Evolutionary conservation across 2,329 filamentous ascomycete species (phyloP), one percentile per base, ranked within the genome.

Genomic region (Xylaria sp.): DNA sequence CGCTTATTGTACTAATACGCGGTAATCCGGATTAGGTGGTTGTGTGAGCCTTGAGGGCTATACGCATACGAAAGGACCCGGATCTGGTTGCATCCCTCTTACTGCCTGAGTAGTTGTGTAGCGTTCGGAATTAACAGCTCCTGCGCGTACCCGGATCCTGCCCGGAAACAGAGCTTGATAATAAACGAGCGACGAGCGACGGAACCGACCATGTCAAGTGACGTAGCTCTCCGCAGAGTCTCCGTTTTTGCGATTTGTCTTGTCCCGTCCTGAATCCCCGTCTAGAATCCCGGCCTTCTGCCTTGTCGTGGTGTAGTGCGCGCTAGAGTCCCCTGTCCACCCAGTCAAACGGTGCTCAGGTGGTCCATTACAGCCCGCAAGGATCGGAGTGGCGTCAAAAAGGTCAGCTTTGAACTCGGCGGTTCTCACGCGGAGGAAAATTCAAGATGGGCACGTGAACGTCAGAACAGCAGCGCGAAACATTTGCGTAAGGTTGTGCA

Each of bases 201-300:
- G 9, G 17, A 47, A 54, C 19, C 5, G 42, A 58, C 19, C 48
- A 48, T 67, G 55, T 59, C 48, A 57, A 64, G 65, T 68, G 65
- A 68, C 65, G 65, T 64, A 64, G 56, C 24, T 27, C 24, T 27
- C 24, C 4, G 24, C 9, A 51, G 11, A 42, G 14, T 54, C 53
- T 42, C 30, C 5, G 36, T 55, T 45, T 39, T 39, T 6, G 24
- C 32, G 12, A 27, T 59, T 34, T 5, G 47, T 47, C 57, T 32
- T 14, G 57, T 19, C n/a, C 32, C 19, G 30, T 36, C 45, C 6
- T 34, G 2, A 32, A 54, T 11, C 27, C 51, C 30, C 5, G 27
- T 30, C 50, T 24, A 6, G 6, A 6, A 30, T 32, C 21, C 34
- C 55, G 8, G 24, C 9, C 39, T 4, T n/a, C 48, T 45, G 12